A percentile compares a stretch with the other conserved stretches of the same genome.
Conservation (phyloP, 345 rosid species). For the Dovyalis caffra region DNA sequence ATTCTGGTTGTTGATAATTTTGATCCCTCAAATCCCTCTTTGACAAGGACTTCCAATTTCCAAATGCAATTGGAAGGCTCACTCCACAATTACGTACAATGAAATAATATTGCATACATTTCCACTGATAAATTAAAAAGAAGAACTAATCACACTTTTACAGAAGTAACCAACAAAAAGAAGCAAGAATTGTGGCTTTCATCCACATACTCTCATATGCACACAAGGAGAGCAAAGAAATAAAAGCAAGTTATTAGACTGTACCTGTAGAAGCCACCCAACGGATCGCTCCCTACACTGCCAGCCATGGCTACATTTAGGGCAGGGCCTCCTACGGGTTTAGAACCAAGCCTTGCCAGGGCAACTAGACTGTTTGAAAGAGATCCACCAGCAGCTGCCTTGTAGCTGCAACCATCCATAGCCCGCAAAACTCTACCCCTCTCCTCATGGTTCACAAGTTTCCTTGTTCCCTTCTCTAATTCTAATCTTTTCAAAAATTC, state of each 20-base stretch:
- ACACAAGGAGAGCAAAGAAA: conserved; percentile 14
- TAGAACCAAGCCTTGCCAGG: conserved; percentile 73
- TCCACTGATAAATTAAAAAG: background rate
- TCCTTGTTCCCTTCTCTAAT: conserved; percentile 86
- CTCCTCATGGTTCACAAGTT: conserved; percentile 88
- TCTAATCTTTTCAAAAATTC: conserved; percentile 68
- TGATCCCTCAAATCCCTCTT: no score
- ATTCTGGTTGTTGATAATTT: no score
- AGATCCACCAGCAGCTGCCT: conserved; percentile 99
- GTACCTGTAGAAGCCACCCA: conserved; percentile 92
- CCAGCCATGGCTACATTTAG: conserved; percentile 89
- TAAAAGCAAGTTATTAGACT: background rate
- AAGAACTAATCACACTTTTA: background rate
- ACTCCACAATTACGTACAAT: no score
- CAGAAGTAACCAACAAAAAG: background rate
- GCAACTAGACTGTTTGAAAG: conserved; percentile 91
- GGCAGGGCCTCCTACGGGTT: conserved; percentile 54
- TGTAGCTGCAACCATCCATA: conserved; percentile 98
- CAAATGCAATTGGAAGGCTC: background rate
- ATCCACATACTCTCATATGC: background rate
- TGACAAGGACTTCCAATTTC: no score
- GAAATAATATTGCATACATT: no score
- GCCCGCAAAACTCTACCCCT: conserved; percentile 87
- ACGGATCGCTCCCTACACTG: conserved; percentile 84
- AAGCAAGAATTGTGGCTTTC: background rate